phyloP scores from a whole-genome alignment of 176 grass and related monocot genomes.

The Rhipidocladum racemiflorum region DNA sequence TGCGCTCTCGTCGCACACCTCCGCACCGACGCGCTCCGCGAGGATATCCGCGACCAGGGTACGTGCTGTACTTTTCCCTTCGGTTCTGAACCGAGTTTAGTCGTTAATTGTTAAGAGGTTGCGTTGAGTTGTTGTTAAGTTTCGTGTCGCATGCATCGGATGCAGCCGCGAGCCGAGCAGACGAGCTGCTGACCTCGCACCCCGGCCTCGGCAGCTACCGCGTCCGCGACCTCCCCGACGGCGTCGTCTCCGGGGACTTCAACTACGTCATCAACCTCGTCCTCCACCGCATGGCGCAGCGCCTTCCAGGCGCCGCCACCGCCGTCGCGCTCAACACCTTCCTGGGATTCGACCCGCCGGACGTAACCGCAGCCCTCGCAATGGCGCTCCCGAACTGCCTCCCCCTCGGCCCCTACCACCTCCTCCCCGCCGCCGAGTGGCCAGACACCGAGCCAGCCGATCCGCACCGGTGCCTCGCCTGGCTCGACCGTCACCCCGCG shows the following conservation, averaged over 20 bases:
- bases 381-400: constrained; percentile 20
- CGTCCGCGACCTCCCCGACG: constrained; percentile 54
- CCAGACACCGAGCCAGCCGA: neutral
- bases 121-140: neutral
- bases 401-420: constrained; percentile 51
- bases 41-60: constrained; percentile 41
- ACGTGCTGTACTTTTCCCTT: neutral
- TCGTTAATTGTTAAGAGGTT: neutral
- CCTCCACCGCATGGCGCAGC: constrained; percentile 39
- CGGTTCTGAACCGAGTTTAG: neutral
- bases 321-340: constrained; percentile 52
- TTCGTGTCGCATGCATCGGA: neutral
- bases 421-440: constrained; percentile 23
- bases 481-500: constrained; percentile 40
- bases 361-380: constrained; percentile 9
- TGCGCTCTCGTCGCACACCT: constrained; percentile 43
- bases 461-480: constrained; percentile 49
- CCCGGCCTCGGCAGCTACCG: constrained; percentile 39
- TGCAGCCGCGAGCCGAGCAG: constrained; percentile 24
- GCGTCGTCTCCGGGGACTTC: constrained; percentile 44
- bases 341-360: constrained; percentile 28
- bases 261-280: constrained; percentile 39
- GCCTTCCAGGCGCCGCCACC: constrained; percentile 4
- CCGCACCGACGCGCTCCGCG: constrained; percentile 48
- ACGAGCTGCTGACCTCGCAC: constrained; percentile 31